phyloP scores from a whole-genome alignment of 2,329 filamentous ascomycete genomes.

The Metarhizium anisopliae region DNA sequence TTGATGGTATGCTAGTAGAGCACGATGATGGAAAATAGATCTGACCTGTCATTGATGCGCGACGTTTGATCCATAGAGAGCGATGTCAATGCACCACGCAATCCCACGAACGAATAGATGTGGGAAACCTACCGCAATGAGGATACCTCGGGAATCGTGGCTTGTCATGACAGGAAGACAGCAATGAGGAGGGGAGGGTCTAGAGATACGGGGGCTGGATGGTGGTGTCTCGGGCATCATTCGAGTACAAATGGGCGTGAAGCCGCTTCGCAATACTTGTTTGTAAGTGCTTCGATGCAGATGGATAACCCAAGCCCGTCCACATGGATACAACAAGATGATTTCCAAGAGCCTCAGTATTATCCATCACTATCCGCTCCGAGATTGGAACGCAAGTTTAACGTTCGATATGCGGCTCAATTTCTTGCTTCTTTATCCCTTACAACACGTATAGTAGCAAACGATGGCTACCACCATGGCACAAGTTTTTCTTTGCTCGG shows the following conservation, averaged over 20 bases:
- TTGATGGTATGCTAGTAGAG: neutral
- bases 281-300: neutral
- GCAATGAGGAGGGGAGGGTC: neutral
- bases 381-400: neutral
- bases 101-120: neutral
- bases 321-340: no score
- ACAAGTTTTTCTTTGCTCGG: neutral
- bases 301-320: neutral
- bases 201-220: neutral
- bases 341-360: no score
- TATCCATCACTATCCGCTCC: no score
- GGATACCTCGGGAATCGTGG: neutral
- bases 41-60: neutral
- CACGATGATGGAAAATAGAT: neutral
- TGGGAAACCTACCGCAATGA: neutral
- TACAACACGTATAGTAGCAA: neutral
- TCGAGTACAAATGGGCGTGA: neutral
- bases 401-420: neutral
- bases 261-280: neutral
- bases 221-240: neutral
- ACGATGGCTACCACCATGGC: neutral
- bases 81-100: neutral
- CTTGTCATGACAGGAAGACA: neutral
- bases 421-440: neutral
- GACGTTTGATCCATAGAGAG: neutral